Base-by-base conservation (phyloP, 1,284 basidiomycete genomes). In the Pisolithus thermaeus region DNA sequence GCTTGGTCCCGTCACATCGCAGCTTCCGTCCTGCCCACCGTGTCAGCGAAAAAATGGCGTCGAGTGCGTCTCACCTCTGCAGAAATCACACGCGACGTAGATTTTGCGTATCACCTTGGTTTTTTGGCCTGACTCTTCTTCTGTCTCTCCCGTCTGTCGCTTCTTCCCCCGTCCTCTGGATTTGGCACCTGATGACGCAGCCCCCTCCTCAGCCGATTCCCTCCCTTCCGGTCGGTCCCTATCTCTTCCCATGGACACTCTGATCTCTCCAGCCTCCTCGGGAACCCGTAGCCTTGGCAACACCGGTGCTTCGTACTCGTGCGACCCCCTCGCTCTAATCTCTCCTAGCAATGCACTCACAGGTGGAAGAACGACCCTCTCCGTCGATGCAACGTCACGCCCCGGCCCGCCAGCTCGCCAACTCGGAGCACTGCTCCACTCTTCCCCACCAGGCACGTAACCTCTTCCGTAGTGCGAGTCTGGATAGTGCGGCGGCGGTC, bases 61-160 rank as follows among this genome's bases (percentile, higher is more conserved):
- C 37, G 52, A 55, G 39, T 35, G 38, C 20, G 11, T 60, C 80
- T 73, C 65, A 83, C 85, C 74, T 76, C 84, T 75, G 70, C 85
- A 88, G 64, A 85, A 86, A 66, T 83, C 71, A 70, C 85, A 88
- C 52, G 85, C 85, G 37, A 70, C 60, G 43, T 66, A 66, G 49
- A 70, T 68, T 58, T 70, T 67, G 30, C 61, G 61, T 6, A 22
- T 44, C 1, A 38, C 56, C 48, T 54, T 54, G 25, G 48, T 41
- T 54, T 62, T 57, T 61, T 51, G 68, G 47, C 62, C 65, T 43
- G 58, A 53, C 27, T 52, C 30, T 11, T 50, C 46, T 46, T 56
- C 60, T 14, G 38, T 46, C 43, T 55, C 49, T 56, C 59, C 37
- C 49, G 54, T n/a, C 49, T 54, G 50, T 59, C 59, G 60, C 57